Evolutionary conservation across 2,329 filamentous ascomycete genomes (phyloP), one percentile per base, ranked within the genome.

Genomic region (Aspergillus neoniger): DNA sequence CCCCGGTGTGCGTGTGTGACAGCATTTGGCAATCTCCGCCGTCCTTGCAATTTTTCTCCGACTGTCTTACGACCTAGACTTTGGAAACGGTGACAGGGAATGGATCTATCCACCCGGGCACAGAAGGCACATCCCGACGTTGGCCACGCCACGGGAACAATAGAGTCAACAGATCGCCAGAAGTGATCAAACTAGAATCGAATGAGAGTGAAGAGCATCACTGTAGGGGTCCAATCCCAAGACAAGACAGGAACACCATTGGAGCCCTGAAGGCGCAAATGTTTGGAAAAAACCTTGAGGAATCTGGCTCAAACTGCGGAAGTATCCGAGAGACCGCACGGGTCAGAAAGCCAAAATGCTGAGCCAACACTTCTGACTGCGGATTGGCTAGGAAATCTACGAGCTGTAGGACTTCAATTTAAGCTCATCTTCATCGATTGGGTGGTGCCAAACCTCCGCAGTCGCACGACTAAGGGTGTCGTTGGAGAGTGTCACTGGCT

Each of bases 141-240:
- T 21, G 25, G 12, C n/a, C n/a, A 5, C 47, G 30, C 47, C 47
- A 50, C 47, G 47, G 39, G 30, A 39, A 47, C 38, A 17, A 12
- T 21, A 30, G 14, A 36, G 44, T 57, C 59, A 55, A 57, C 25
- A 25, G 55, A 47, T 44, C 4, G 44, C 52, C 55, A 36, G 36
- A 32, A 43, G 55, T 14, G 48, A 38, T 32, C 43, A 15, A n/a
- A n/a, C 15, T 12, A 6, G 50, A 32, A 5, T 28, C 59, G 50
- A 61, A 57, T 55, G 23, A 55, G n/a, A 51, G 6, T 19, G 30
- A 23, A 51, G 41, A 9, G 1, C 19, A 51, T 47, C 43, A 21
- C 30, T 28, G 56, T n/a, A 12, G n/a, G 25, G 5, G 21, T 17
- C 12, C 28, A 17, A 28, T 38, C 4, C 21, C 17, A 14, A 50